Evolutionary conservation across 2,329 filamentous ascomycete genomes (phyloP).

Genomic region (Paraphoma sp.): DNA sequence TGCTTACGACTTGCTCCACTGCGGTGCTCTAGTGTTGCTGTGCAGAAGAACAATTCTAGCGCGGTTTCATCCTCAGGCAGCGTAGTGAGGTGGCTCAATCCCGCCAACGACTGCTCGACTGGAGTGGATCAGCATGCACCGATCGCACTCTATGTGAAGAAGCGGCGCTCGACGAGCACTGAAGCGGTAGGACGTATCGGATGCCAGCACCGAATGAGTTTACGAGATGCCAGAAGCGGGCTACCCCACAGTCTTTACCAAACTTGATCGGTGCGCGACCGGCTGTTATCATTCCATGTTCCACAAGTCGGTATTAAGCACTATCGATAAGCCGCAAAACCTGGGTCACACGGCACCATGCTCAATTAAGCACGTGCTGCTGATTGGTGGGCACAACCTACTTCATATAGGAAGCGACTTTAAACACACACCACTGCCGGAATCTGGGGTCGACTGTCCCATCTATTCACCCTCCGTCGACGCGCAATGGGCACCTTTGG

Average conservation of each 20-base stretch:
- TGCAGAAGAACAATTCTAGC: background rate
- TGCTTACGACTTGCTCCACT: background rate
- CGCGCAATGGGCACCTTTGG: constrained; percentile 8
- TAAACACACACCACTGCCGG: constrained; percentile 16
- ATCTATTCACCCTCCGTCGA: constrained; percentile 11
- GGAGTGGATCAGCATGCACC: background rate
- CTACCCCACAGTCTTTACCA: constrained; percentile 20
- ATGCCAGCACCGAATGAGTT: constrained; percentile 5
- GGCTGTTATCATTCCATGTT: constrained; percentile 28
- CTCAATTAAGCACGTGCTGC: constrained; percentile 13
- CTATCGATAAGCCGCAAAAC: constrained; percentile 31
- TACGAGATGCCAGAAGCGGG: constrained; percentile 2
- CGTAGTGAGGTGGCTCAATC: background rate
- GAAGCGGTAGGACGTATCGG: constrained; percentile 1
- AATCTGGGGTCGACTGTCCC: constrained; percentile 16
- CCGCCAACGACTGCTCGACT: background rate
- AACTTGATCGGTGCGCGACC: constrained; percentile 8
- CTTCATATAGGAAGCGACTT: constrained; percentile 28
- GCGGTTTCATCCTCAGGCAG: background rate
- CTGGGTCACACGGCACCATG: constrained; percentile 23
- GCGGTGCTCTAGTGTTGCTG: background rate
- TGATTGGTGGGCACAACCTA: constrained; percentile 20
- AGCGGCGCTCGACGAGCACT: background rate
- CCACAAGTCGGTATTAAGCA: constrained; percentile 29
- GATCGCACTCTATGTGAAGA: constrained; percentile 1